Base-by-base conservation (phyloP, 1,284 basidiomycete species). In the Pseudozyma sp. region DNA sequence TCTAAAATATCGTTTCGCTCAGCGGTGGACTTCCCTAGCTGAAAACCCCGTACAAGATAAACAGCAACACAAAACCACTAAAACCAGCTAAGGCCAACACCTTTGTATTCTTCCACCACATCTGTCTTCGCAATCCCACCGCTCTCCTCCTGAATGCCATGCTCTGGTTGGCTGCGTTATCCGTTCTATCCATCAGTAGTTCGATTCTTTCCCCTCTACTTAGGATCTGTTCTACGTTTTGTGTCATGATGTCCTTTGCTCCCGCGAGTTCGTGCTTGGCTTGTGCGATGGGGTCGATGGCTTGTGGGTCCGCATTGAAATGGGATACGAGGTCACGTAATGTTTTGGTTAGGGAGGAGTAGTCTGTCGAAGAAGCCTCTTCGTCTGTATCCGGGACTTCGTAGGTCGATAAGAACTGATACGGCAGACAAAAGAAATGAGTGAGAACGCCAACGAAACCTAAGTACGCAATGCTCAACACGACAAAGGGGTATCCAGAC, bases 201-300 rank as follows among this genome's bases (percentile, higher is more conserved):
- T 98, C 96, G 80, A 99, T 94, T 60, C 96, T 89, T 85, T 99
- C 97, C 9, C 96, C 97, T 44, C 97, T 89, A 62, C 90, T 92
- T 43, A 99, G 89, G 77, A 99, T 97, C 86, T 94, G 92, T 52
- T 85, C 84, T 1, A 86, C 78, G 44, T 86, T 86, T 50, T 85
- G 70, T 11, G 97, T 95, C 94, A 97, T 97, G 86, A 97, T 94
- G 79, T 96, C 92, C 86, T 97, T 97, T 52, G 96, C 94, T 80
- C 95, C 92, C 70, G 92, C 92, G 36, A 99, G 89, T 84, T 99
- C 95, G 10, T 89, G 89, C 83, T 95, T 94, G 2, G 97, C 96
- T 72, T 93, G 92, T 38, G 90, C 87, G 64, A 98, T 90, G 63
- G 95, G 94, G 84, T 99, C 96, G 6, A 57, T 31, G n/a, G 89